phyloP scores from a whole-genome alignment of 306 rosid species.

The Morella rubra region DNA sequence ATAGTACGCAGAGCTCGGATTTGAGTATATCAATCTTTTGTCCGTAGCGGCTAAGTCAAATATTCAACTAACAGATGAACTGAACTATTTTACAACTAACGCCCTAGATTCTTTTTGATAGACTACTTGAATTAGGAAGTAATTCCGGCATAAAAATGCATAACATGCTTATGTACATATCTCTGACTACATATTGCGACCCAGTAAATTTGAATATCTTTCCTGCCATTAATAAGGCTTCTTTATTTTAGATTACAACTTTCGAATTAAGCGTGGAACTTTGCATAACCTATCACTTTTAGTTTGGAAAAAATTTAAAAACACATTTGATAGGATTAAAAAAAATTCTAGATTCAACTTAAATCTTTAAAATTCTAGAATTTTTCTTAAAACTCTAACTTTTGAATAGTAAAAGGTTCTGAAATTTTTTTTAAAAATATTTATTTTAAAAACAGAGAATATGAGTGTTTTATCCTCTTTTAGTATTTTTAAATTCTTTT shows the following conservation, averaged over 20 bases:
- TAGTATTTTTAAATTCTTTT: too few relatives aligned
- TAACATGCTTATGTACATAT: neutral
- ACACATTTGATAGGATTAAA: too few relatives aligned
- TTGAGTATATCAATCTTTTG: neutral
- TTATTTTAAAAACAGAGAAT: too few relatives aligned
- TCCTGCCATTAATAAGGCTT: neutral
- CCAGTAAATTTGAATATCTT: neutral
- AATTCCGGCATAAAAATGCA: neutral
- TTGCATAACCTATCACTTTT: too few relatives aligned
- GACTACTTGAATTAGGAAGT: neutral
- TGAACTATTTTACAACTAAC: neutral
- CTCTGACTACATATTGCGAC: neutral
- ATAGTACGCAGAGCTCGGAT: neutral
- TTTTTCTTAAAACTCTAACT: too few relatives aligned
- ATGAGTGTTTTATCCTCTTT: too few relatives aligned
- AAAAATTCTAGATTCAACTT: too few relatives aligned
- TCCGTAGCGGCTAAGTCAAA: neutral
- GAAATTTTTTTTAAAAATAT: too few relatives aligned
- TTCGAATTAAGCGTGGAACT: conserved; percentile 46
- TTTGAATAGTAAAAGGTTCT: too few relatives aligned
- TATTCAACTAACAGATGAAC: neutral
- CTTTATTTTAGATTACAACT: conserved; percentile 51
- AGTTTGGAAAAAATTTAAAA: too few relatives aligned
- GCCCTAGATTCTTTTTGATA: neutral
- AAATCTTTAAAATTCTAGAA: too few relatives aligned